phyloP scores from a whole-genome alignment of 2,329 filamentous ascomycete genomes.

The Aspergillus flavus region DNA sequence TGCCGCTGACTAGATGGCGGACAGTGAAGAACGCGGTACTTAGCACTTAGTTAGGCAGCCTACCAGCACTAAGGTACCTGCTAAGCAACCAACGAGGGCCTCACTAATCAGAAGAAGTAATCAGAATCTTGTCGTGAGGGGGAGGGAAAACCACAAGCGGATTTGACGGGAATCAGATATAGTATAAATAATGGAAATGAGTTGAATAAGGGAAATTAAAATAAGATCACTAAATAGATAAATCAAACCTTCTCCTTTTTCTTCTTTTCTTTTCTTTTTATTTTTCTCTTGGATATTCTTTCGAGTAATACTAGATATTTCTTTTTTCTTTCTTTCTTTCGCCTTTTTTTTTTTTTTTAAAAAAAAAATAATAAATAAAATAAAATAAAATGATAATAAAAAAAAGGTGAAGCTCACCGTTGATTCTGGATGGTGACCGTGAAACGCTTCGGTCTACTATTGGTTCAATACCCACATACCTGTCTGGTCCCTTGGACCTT shows the following conservation, averaged over 20 bases:
- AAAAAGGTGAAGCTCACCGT: conserved; percentile 4
- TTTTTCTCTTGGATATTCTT: background rate
- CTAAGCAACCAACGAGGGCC: background rate
- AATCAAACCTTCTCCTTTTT: background rate
- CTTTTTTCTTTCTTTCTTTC: too few species aligned
- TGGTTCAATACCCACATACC: background rate
- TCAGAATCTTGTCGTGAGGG: background rate
- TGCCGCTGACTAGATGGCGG: conserved; percentile 19
- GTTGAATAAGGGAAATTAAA: background rate
- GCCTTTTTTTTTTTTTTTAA: too few species aligned
- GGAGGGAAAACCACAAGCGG: background rate
- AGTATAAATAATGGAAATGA: background rate
- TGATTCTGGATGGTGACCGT: conserved; percentile 4
- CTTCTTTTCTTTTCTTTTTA: background rate
- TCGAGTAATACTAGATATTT: background rate
- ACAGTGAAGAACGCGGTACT: background rate
- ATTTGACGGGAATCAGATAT: background rate
- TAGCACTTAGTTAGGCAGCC: background rate
- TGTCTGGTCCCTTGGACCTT: conserved; percentile 1
- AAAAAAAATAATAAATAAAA: too few species aligned
- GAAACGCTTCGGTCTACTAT: conserved; percentile 7
- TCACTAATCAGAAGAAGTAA: conserved; percentile 2
- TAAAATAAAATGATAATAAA: background rate
- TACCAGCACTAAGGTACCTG: conserved; percentile 3
- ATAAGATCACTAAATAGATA: background rate